Evolutionary conservation across 305 asterid genomes (phyloP).

Genomic region (Withania somnifera): DNA sequence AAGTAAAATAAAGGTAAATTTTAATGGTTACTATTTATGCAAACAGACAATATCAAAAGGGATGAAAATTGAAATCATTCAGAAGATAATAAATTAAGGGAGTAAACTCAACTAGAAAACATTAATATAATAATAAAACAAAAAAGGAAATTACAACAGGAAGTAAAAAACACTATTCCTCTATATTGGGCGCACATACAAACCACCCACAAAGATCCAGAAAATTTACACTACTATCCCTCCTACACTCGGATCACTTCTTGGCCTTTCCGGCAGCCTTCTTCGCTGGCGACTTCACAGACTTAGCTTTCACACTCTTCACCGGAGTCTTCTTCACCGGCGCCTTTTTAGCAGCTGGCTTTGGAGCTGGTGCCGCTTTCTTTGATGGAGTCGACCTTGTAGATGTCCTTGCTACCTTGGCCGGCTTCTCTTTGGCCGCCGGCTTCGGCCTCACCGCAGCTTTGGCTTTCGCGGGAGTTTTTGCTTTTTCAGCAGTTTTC

Average conservation of each 20-base stretch:
- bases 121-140: not conserved
- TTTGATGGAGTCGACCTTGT: constrained; percentile 31
- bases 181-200: constrained; percentile 5
- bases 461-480: constrained; percentile 4
- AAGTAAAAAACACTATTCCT: not conserved
- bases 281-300: constrained; percentile 48
- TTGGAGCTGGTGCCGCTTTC: constrained; percentile 32
- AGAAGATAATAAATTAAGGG: not conserved
- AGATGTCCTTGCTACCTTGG: constrained; percentile 35
- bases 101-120: not conserved
- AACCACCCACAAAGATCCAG: not conserved
- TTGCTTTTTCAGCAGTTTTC: not conserved
- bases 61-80: too few species aligned
- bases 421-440: constrained; percentile 19
- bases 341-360: constrained; percentile 12
- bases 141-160: not conserved
- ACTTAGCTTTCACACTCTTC: constrained; percentile 37
- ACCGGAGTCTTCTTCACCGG: constrained; percentile 31
- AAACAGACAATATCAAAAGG: too few species aligned
- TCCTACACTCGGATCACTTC: constrained; percentile 36
- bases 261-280: constrained; percentile 43
- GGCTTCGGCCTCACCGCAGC: not conserved
- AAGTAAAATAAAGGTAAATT: too few species aligned
- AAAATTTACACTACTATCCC: constrained; percentile 45
- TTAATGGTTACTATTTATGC: too few species aligned